Percentiles rank a stretch among this genome's conserved stretches.
phyloP scores from a whole-genome alignment of 2,329 filamentous ascomycete species.

The Fragosphaeria purpurea region DNA sequence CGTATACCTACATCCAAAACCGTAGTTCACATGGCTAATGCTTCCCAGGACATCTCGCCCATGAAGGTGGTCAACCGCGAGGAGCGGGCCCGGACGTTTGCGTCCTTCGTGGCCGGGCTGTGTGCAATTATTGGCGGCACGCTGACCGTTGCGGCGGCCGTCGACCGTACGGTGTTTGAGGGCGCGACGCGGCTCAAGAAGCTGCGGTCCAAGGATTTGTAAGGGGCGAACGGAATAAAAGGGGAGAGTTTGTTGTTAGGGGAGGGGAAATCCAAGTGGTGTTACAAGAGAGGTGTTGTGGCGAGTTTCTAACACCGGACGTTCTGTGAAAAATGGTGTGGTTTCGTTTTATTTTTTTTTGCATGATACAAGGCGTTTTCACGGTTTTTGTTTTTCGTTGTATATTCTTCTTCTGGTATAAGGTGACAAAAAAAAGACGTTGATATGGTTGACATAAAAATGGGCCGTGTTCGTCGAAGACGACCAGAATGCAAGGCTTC shows the following conservation, averaged over 20 bases:
- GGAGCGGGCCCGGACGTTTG: constrained; percentile 77
- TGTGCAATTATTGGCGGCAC: constrained; percentile 94
- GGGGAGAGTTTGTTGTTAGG: too few species aligned
- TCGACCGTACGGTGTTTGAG: constrained; percentile 88
- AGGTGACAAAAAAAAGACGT: too few species aligned
- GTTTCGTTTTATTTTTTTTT: constrained; percentile 7
- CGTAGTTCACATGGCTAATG: too few species aligned
- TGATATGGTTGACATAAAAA: too few species aligned
- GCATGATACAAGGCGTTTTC: neutral
- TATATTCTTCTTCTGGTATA: too few species aligned
- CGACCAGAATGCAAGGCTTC: too few species aligned
- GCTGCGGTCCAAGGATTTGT: constrained; percentile 57
- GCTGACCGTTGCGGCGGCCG: constrained; percentile 84
- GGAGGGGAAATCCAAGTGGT: neutral
- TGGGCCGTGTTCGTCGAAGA: too few species aligned
- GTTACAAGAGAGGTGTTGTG: neutral
- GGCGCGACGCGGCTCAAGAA: constrained; percentile 79
- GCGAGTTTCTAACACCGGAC: neutral
- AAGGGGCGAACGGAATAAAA: constrained; percentile 5
- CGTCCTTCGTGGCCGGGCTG: constrained; percentile 84
- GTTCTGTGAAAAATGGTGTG: constrained; percentile 2
- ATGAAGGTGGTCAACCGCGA: constrained; percentile 99
- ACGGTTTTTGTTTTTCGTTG: too few species aligned
- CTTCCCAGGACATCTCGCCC: constrained; percentile 83
- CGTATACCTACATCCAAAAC: too few species aligned